Evolutionary conservation across 1,139 yeast genomes (phyloP).

Genomic region (Suhomyces taliae): DNA sequence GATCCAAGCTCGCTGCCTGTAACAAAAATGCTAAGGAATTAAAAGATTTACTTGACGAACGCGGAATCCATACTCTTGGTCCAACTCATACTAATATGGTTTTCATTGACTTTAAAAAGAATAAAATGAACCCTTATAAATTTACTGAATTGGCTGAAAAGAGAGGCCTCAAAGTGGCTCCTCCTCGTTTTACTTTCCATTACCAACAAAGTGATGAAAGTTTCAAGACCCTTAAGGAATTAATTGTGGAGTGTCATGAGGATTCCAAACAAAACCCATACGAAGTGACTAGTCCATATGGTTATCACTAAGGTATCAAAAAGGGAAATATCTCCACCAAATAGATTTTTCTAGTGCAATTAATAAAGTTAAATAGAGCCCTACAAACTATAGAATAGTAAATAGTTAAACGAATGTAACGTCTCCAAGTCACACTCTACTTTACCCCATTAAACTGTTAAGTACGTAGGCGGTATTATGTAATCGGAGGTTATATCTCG

Average conservation of each 20-base stretch:
- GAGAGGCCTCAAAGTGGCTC: constrained; percentile 34
- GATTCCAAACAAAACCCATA: constrained; percentile 32
- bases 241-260: constrained; percentile 30
- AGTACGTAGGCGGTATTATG: too few relatives aligned
- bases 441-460: too few relatives aligned
- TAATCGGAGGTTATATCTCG: too few relatives aligned
- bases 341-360: too few relatives aligned
- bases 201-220: constrained; percentile 39
- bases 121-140: constrained; percentile 58
- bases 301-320: not conserved
- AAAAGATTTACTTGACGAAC: constrained; percentile 57
- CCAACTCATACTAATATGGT: constrained; percentile 91
- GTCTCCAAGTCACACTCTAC: too few relatives aligned
- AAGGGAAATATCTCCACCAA: too few relatives aligned
- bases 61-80: constrained; percentile 58
- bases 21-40: constrained; percentile 70
- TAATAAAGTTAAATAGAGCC: not conserved
- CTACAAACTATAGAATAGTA: not conserved
- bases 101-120: constrained; percentile 64
- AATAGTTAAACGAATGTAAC: too few relatives aligned
- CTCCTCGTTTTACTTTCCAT: constrained; percentile 39
- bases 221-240: constrained; percentile 29
- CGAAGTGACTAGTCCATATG: constrained; percentile 9
- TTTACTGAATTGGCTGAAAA: constrained; percentile 58
- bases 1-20: constrained; percentile 57